Evolutionary conservation across 2,329 filamentous ascomycete genomes (phyloP), one percentile per base, ranked within the genome.

Genomic region (Pyrenophora graminea): DNA sequence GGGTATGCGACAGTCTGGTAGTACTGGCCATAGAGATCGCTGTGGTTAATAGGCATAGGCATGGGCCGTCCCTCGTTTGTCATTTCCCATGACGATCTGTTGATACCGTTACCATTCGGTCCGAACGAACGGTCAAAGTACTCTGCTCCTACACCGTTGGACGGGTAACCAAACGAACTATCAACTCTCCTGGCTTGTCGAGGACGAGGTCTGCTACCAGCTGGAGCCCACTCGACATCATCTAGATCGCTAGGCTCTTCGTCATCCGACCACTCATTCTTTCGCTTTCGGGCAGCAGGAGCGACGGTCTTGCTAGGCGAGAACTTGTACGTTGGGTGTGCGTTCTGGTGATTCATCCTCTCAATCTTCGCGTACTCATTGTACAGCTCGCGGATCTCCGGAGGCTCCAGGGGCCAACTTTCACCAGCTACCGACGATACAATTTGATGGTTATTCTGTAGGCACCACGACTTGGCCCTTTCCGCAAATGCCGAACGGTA

Each of bases 271-370:
- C 63, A 51, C 48, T 70, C 69, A 47, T 68, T 67, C 60, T 82
- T 83, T 60, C 82, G 80, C 62, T 81, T 83, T 32, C 71, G 69
- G 18, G 67, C 56, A 32, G 74, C 56, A 31, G 74, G 60, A 10
- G 66, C 68, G 43, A 78, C 76, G 13, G 79, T 74, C 74, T 94
- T 96, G 64, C 87, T 87, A 1, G 93, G 93, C 2, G 89, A 88
- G 76, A 97, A 99, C 74, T 96, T 97, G 80, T 97, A 99, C 36
- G 85, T 85, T 0, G 94, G 94, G 62, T 96, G 91, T 2, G 93
- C 91, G 45, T 83, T 82, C 47, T 88, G 84, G 72, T 97, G 93
- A 72, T 95, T 96, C 61, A 86, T 81, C 38, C 91, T 84, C 74
- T 97, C 94, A 17, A 89, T 80, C 64, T 84, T 85, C 18, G 94